Evolutionary conservation across 2,329 filamentous ascomycete species (phyloP), one percentile per base, ranked within the genome.

Genomic region (Cercospora citrullina): DNA sequence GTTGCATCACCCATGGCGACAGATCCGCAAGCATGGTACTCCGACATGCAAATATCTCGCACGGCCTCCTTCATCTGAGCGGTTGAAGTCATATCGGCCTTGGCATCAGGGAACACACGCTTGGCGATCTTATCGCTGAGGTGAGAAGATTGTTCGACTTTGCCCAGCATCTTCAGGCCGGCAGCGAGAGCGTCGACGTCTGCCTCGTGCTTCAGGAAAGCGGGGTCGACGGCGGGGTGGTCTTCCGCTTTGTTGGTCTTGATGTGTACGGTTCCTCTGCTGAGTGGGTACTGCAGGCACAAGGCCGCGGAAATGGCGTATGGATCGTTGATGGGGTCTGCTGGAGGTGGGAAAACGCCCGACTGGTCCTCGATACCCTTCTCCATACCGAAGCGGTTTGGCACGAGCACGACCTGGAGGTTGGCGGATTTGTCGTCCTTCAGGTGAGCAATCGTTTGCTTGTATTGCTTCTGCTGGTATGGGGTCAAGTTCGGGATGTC

Each of bases 1-100:
- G 82, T 78, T 1, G 79, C 73, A 30, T 80, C 78, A 8, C 82
- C 82, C 80, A 84, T 80, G 0, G 81, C 78, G 78, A 73, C 72
- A 36, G 64, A 65, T 2, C 74, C 82, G 12, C 76, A 76, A n/a
- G 77, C 76, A 71, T 83, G 81, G 71, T 80, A 83, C 62, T 77
- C 76, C 28, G 68, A 72, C 64, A 77, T 69, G 59, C 72, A 67
- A 53, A 72, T 69, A 51, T 74, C 71, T 6, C 71, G 66, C 2
- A 75, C 75, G 4, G 70, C 70, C 12, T 71, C 70, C 48, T 75
- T 69, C 30, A 75, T 75, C 63, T 76, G 71, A 21, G 73, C 63
- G 7, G 71, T 69, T 21, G 73, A 60, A 18, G 51, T 64, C 65
- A 78, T 70, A 60, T 78, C 73, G 7, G 64, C 62, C 8, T 73